Base-by-base conservation (phyloP, 169 alveolate genomes). In the Babesia bigemina region DNA sequence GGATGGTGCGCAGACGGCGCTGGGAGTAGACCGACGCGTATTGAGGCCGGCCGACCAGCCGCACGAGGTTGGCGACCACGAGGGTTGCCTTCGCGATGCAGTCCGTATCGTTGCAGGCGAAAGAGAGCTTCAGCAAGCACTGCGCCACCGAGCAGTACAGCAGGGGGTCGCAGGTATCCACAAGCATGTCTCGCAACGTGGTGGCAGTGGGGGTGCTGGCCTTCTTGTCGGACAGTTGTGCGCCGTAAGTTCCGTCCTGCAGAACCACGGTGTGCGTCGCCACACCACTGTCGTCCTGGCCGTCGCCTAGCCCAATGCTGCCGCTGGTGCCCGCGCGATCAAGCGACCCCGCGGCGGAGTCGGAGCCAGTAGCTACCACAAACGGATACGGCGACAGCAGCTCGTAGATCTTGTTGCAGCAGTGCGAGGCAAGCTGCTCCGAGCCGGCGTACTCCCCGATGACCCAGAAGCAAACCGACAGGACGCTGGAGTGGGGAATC, bases 161-260 rank as follows among this genome's bases (percentile, higher is more conserved):
- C 36, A 90, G 44, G 22, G 76, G 55, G 48, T 90, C 89, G 21
- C 79, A 50, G 45, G 69, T 70, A 4, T 79, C 39, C 66, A 69
- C 36, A 16, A 75, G 26, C 29, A 62, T 26, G 6, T 42, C 55
- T 0, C 74, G 77, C 21, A 73, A 45, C 4, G 75, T 65, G 42
- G 47, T 24, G 12, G 36, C 47, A 8, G 50, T 22, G 17, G 45
- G 36, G 14, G 49, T 48, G 13, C 42, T 59, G 16, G n/a, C 0
- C 10, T 8, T 10, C 56, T 72, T 73, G 42, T 29, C 70, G 17
- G 91, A 70, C 4, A 94, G 92, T 63, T 94, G 95, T 7, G 98
- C 94, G 10, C 98, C 98, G 85, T 96, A 96, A 29, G 98, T 95
- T 14, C 99, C 99, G 91, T 97, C 99, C 16, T 95, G 96, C 65